Base-by-base conservation (phyloP, 78 protist species). In the Dictyostelium brefeldianum region DNA sequence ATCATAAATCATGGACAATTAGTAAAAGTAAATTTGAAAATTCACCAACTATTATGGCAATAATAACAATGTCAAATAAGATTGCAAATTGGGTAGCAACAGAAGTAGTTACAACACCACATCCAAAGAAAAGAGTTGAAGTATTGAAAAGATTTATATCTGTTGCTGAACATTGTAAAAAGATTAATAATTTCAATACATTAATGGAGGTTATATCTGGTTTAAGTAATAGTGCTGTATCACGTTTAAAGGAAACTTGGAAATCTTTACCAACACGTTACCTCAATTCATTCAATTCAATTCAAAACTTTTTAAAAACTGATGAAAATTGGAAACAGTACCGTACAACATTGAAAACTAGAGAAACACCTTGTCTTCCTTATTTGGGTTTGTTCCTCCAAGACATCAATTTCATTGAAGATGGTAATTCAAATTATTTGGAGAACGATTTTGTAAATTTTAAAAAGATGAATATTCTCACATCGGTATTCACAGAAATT, bases 321-420 rank as follows among this genome's bases (percentile, higher is more conserved):
- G 59, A 59, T 43, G 82, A 79, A 46, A 94, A 93, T 83, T 96
- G 83, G 91, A 79, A 80, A 15, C 1, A 0, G 51, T 65, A 84
- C 29, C 89, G 97, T 14, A 43, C 48, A 7, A 80, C 81, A 5
- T 53, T 96, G 18, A 50, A 78, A 22, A 7, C 74, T 1, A 46
- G 51, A 41, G 83, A 96, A 15, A n/a, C 78, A 15, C 93, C 95
- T 18, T 82, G 96, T 73, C 78, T 96, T 4, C 97, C 97, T 2
- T 96, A 94, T 77, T 22, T 96, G 4, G 97, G 98, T 31, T 15
- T 96, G 7, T 92, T 77, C 69, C 89, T 96, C 1, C 89, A 92
- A 46, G 97, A 96, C 14, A 64, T 96, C 20, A 96, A 93, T 31
- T 96, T 96, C 87, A 64, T 96, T 2, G 96, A 96, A 48, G 97